phyloP scores from a whole-genome alignment of 345 rosid species.

The Pugionium cornutum region DNA sequence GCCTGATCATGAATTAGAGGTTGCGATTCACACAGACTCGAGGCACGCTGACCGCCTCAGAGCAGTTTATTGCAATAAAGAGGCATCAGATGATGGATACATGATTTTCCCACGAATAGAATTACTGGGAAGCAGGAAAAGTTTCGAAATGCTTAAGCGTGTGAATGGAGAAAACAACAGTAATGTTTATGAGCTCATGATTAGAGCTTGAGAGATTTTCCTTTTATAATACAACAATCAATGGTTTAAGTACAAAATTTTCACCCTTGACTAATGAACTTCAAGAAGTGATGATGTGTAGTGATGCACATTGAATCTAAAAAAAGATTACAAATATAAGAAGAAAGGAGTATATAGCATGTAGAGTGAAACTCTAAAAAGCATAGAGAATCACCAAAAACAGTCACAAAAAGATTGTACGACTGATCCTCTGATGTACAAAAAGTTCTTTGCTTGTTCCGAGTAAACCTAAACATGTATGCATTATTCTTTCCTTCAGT shows the following conservation, averaged over 20 bases:
- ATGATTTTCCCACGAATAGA: slow-evolving; percentile 64
- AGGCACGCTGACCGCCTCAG: slow-evolving; percentile 83
- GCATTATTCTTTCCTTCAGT: slow-evolving; percentile 29
- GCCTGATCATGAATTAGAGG: slow-evolving; percentile 62
- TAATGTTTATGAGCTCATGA: slow-evolving; percentile 76
- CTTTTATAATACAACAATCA: too few species aligned
- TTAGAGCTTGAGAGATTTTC: slow-evolving; percentile 53
- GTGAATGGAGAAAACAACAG: slow-evolving; percentile 75
- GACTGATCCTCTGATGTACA: slow-evolving; percentile 34
- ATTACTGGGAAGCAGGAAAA: slow-evolving; percentile 72
- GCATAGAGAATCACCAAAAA: slow-evolving; percentile 33
- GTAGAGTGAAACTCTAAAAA: slow-evolving; percentile 24
- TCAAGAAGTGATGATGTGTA: not conserved
- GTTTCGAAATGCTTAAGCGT: slow-evolving; percentile 82
- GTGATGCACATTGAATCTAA: slow-evolving; percentile 22
- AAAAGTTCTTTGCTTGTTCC: slow-evolving; percentile 24
- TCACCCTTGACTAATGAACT: too few species aligned
- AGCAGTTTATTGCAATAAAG: slow-evolving; percentile 59
- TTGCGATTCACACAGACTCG: slow-evolving; percentile 83
- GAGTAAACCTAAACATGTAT: slow-evolving; percentile 38
- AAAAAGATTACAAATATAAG: slow-evolving; percentile 30
- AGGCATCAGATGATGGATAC: slow-evolving; percentile 48
- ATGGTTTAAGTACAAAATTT: too few species aligned
- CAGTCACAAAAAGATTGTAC: slow-evolving; percentile 17
- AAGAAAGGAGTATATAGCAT: slow-evolving; percentile 20